Conservation (phyloP, 2,329 filamentous ascomycete species). For the Scytalidium sp. region DNA sequence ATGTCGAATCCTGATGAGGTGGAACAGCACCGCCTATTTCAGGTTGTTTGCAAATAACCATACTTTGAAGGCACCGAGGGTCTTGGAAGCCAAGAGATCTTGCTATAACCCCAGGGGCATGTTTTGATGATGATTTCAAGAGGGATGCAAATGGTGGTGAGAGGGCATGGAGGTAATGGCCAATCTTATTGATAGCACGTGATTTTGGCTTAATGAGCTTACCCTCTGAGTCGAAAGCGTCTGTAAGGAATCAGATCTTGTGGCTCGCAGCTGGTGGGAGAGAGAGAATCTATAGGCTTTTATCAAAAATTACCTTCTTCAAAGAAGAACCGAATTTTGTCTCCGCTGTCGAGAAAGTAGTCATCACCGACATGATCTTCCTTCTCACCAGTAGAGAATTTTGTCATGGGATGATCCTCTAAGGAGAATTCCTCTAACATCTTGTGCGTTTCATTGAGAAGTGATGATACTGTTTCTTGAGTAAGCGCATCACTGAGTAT, state of each 20-base stretch:
- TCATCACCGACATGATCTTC: conserved; percentile 82
- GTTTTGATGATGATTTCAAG: conserved; percentile 38
- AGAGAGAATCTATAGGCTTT: neutral
- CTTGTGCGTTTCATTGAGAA: conserved; percentile 71
- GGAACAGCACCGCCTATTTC: conserved; percentile 91
- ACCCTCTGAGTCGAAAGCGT: conserved; percentile 70
- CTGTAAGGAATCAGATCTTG: conserved; percentile 33
- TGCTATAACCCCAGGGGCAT: conserved; percentile 31
- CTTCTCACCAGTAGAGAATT: conserved; percentile 81
- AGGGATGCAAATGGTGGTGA: conserved; percentile 63
- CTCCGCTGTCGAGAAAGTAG: conserved; percentile 87
- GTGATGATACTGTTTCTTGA: conserved; percentile 58
- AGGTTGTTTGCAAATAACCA: conserved; percentile 98
- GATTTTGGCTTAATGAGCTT: conserved; percentile 74
- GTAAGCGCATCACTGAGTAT: conserved; percentile 77
- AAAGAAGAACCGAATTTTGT: conserved; percentile 96
- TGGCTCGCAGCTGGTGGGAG: neutral
- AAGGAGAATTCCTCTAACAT: conserved; percentile 76
- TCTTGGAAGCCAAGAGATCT: conserved; percentile 47
- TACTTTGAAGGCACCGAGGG: conserved; percentile 74
- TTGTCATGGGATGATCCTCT: conserved; percentile 85
- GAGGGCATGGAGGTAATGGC: conserved; percentile 70
- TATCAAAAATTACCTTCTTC: conserved; percentile 58
- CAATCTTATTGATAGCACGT: conserved; percentile 85
- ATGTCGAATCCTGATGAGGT: conserved; percentile 88